A percentile compares a stretch with the other conserved stretches of the same genome.
Conservation (phyloP, 2,329 filamentous ascomycete species). For the Epichloe gansuensis region DNA sequence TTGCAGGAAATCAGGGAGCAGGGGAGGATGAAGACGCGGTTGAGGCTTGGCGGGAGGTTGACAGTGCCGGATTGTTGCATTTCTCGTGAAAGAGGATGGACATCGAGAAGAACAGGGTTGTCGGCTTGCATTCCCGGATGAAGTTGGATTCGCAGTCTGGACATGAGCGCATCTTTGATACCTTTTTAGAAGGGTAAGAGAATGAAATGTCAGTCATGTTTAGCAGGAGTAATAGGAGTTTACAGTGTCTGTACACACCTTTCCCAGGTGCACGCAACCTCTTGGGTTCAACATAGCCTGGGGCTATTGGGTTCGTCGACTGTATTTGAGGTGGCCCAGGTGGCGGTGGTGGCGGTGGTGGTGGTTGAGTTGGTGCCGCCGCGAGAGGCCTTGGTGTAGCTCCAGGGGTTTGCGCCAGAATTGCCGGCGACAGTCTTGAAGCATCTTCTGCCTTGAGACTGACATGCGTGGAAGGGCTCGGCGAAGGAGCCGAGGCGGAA, state of each 20-base stretch:
- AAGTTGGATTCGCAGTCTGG: constrained; percentile 51
- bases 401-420: constrained; percentile 9
- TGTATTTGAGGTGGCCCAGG: constrained; percentile 15
- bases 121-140: constrained; percentile 54
- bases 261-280: constrained; percentile 29
- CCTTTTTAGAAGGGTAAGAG: constrained; percentile 21
- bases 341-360: constrained; percentile 8
- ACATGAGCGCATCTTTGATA: constrained; percentile 51
- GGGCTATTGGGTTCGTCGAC: constrained; percentile 15
- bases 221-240: too few relatives aligned
- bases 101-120: constrained; percentile 48
- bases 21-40: constrained; percentile 57
- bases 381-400: constrained; percentile 6
- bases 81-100: constrained; percentile 53
- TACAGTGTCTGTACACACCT: constrained; percentile 19
- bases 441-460: constrained; percentile 25
- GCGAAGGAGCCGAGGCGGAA: constrained; percentile 28
- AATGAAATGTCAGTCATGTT: background rate
- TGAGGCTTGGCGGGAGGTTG: constrained; percentile 54
- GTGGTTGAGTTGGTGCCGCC: constrained; percentile 6
- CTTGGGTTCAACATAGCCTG: constrained; percentile 24
- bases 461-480: constrained; percentile 30
- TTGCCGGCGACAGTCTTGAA: constrained; percentile 15
- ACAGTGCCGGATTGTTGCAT: constrained; percentile 63
- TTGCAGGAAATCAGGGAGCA: constrained; percentile 49